Evolutionary conservation across 1,284 basidiomycete genomes (phyloP).

Genomic region (Cyathus olla): DNA sequence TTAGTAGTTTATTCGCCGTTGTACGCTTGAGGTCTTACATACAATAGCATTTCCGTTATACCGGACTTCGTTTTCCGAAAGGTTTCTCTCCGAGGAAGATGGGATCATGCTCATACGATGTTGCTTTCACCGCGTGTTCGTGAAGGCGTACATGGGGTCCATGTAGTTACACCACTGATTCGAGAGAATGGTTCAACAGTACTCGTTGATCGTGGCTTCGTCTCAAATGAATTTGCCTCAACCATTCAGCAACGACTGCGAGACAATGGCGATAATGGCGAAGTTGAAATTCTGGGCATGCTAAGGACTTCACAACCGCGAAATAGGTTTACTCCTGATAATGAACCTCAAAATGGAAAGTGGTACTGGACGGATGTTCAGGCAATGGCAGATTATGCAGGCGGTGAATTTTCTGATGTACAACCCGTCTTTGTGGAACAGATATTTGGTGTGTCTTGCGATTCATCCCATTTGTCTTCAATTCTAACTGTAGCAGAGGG

Average conservation of each 20-base stretch:
- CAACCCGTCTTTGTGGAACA: conserved; percentile 91
- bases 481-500: conserved; percentile 69
- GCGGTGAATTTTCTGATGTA: conserved; percentile 74
- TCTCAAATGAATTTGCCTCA: conserved; percentile 67
- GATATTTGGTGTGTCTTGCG: conserved; percentile 75
- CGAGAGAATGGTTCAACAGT: conserved; percentile 84
- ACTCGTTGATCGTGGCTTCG: conserved; percentile 93
- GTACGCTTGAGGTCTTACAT: neutral
- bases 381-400: conserved; percentile 86
- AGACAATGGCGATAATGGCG: conserved; percentile 51
- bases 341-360: conserved; percentile 81
- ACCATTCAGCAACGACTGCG: conserved; percentile 42
- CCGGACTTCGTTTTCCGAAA: conserved; percentile 91
- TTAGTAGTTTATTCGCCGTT: conserved; percentile 44
- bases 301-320: conserved; percentile 75
- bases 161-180: conserved; percentile 88
- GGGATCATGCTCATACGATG: conserved; percentile 84
- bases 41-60: conserved; percentile 70
- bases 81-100: conserved; percentile 82
- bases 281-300: conserved; percentile 82
- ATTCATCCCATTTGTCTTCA: conserved; percentile 9
- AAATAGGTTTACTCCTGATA: conserved; percentile 91
- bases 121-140: conserved; percentile 88
- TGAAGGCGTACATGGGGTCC: conserved; percentile 89
- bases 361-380: conserved; percentile 96